phyloP scores from a whole-genome alignment of 805 yeast species.

The Sugiyamaella lignohabitans region DNA sequence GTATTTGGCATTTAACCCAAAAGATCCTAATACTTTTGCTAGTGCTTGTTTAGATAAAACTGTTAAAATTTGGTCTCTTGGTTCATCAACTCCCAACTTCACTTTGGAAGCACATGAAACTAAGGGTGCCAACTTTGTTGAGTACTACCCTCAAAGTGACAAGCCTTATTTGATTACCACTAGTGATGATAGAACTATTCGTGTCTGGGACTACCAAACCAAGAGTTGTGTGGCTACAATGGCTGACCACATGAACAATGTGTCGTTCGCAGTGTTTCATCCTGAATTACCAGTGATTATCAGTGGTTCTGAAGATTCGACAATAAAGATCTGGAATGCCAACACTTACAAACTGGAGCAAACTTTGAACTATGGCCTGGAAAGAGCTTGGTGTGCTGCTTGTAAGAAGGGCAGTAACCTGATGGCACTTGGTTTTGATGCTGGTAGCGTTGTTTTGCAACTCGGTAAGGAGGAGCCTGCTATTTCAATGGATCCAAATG shows the following conservation, averaged over 20 bases:
- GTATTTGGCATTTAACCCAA: constrained; percentile 93
- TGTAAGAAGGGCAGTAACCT: constrained; percentile 67
- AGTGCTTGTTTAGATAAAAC: constrained; percentile 95
- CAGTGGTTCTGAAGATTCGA: constrained; percentile 95
- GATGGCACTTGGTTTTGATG: constrained; percentile 89
- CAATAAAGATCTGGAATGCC: constrained; percentile 91
- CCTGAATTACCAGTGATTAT: constrained; percentile 93
- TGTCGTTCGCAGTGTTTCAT: constrained; percentile 95
- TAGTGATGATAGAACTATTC: constrained; percentile 83
- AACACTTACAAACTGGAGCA: constrained; percentile 91
- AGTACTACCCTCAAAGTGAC: constrained; percentile 94
- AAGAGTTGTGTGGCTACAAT: constrained; percentile 90
- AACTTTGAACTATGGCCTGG: constrained; percentile 83
- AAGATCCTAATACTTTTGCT: constrained; percentile 96
- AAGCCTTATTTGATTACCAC: constrained; percentile 92
- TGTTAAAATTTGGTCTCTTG: constrained; percentile 93
- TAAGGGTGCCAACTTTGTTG: constrained; percentile 93
- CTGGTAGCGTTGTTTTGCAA: constrained; percentile 83
- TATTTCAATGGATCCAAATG: constrained; percentile 86
- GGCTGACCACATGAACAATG: constrained; percentile 91
- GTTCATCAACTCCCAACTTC: constrained; percentile 81
- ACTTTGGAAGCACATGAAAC: constrained; percentile 86
- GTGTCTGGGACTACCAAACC: constrained; percentile 96
- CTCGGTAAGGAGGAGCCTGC: constrained; percentile 94
- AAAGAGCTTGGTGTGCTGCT: constrained; percentile 94